Base-by-base conservation (phyloP, 2,329 filamentous ascomycete genomes). In the Microsporum audouinii region DNA sequence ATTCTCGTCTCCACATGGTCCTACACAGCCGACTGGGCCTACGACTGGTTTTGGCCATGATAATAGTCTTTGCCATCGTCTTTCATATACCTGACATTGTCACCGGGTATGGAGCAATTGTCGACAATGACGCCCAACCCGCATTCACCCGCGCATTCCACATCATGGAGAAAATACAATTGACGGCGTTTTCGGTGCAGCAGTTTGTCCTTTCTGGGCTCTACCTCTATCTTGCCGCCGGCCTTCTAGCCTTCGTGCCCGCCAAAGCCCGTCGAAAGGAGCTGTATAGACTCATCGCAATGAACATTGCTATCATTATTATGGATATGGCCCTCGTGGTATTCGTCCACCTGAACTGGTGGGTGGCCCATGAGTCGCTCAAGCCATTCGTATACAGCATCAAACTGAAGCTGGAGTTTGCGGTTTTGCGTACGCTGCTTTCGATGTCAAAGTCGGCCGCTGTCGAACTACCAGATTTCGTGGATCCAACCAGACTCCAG, bases 161-260 rank as follows among this genome's bases (percentile, higher is more conserved):
- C 49, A 66, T 77, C 38, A 76, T 80, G 72, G 82, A 84, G 64
- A 80, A 80, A 67, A 75, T 83, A 17, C 80, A 84, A 66, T 78
- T 83, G 68, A 80, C 79, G 4, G 73, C 80, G 5, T 84, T 84
- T 66, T 82, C 79, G 65, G 60, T 82, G 10, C 82, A 84, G 65
- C 82, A 84, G 62, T 74, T 79, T 58, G 73, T 82, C 63, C 76
- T 84, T 57, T 82, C 80, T 0, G 72, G 29, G 23, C 77, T 80
- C 5, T 80, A 80, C 63, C 73, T 80, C 61, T 78, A 76, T 62
- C 75, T 78, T 51, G 79, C 77, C 2, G 67, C 79, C 36, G 72
- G 74, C 12, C 70, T 76, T 27, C 69, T 76, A 36, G 69, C n/a
- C 14, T 55, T 62, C 4, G 61, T 59, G n/a, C 62, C 61, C 0